These are phyloP conservation scores for Didymella sp. DNA, from an alignment of 2,329 filamentous ascomycete species.

Conservation along the genomic window DNA sequence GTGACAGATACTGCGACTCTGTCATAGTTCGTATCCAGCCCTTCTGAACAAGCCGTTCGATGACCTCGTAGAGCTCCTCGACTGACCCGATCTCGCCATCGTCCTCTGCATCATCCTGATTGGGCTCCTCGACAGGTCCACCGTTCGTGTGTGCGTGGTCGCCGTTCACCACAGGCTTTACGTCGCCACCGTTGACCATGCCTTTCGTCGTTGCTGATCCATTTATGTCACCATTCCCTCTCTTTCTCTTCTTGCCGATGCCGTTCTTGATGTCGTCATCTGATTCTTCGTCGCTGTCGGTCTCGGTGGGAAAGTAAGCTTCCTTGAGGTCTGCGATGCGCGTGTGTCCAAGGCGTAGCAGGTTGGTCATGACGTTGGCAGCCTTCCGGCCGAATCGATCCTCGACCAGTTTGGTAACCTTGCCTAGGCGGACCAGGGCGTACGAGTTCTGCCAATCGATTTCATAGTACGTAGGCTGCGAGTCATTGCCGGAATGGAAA, in stretches of 20 bases:
- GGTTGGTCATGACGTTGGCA: constrained; percentile 73
- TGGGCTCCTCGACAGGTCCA: constrained; percentile 10
- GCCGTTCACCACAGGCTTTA: constrained; percentile 19
- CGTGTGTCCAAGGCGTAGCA: constrained; percentile 80
- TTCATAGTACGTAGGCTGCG: constrained; percentile 76
- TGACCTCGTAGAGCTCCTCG: constrained; percentile 52
- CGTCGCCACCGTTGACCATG: constrained; percentile 12
- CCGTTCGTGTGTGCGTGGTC: constrained; percentile 22
- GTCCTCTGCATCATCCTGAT: constrained; percentile 18
- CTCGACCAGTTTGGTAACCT: constrained; percentile 78
- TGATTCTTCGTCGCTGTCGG: constrained; percentile 44
- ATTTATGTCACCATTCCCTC: constrained; percentile 34
- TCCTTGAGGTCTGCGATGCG: constrained; percentile 73
- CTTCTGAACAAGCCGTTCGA: constrained; percentile 63
- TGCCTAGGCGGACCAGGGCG: constrained; percentile 79
- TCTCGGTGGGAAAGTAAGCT: constrained; percentile 59
- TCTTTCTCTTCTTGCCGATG: constrained; percentile 31
- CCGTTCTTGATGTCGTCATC: constrained; percentile 39
- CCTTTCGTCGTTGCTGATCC: constrained; percentile 25
- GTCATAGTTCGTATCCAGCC: constrained; percentile 72
- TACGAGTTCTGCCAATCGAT: constrained; percentile 83
- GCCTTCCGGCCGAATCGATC: constrained; percentile 77
- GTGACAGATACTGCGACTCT: constrained; percentile 57
- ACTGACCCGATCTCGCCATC: constrained; percentile 46
- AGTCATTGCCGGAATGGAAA: constrained; percentile 72